These are phyloP conservation scores for Prorocentrum cordatum DNA, from an alignment of 169 alveolate genomes.

Conservation along the genomic window DNA sequence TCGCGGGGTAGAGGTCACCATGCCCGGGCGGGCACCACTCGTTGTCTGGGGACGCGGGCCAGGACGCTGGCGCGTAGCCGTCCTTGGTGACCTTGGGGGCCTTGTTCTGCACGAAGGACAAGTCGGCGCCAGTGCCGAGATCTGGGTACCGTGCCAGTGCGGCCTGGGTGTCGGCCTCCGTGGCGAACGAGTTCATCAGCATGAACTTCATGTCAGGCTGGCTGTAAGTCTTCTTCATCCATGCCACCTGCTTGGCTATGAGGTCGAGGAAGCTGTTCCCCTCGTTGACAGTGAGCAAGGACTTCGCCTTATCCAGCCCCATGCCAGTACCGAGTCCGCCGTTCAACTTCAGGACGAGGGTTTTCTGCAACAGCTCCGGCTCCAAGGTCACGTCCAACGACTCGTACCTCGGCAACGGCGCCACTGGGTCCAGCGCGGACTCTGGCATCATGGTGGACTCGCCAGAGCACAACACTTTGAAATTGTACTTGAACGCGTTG, in stretches of 20 bases:
- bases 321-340: conserved; percentile 42
- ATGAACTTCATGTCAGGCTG: conserved; percentile 66
- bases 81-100: conserved; percentile 28
- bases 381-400: too few relatives aligned
- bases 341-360: conserved; percentile 35
- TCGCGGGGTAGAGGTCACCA: background rate
- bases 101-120: conserved; percentile 63
- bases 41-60: background rate
- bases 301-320: background rate
- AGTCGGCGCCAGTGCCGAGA: background rate
- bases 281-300: background rate
- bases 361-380: too few relatives aligned
- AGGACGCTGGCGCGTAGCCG: background rate
- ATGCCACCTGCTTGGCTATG: background rate
- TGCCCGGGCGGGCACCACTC: conserved; percentile 28
- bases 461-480: conserved; percentile 25
- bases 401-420: too few relatives aligned
- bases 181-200: conserved; percentile 69
- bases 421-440: too few relatives aligned
- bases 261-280: background rate
- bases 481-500: conserved; percentile 52
- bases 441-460: conserved; percentile 52
- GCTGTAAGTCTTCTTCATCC: background rate
- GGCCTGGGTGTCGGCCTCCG: conserved; percentile 15
- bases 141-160: conserved; percentile 14